A percentile compares a stretch with the other conserved stretches of the same genome.
phyloP scores from a whole-genome alignment of 2,329 filamentous ascomycete genomes.

The Stagonosporopsis chrysanthemi region DNA sequence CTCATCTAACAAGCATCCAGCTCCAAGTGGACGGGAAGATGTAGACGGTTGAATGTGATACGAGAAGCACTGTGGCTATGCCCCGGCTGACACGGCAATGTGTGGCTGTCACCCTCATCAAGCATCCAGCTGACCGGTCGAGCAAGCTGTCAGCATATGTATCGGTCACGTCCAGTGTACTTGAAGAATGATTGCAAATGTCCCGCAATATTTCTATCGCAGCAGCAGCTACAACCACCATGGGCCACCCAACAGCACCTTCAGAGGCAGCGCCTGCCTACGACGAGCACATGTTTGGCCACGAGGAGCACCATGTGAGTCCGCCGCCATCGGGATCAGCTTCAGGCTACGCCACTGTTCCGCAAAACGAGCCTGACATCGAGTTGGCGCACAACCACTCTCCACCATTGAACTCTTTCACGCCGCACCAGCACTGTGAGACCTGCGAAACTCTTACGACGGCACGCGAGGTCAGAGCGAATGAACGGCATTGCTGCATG shows the following conservation, averaged over 20 bases:
- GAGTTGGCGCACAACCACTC: slow-evolving; percentile 12
- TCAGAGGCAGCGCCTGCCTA: slow-evolving; percentile 14
- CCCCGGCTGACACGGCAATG: slow-evolving; percentile 9
- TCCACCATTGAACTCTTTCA: background rate
- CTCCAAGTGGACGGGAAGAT: background rate
- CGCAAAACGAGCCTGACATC: slow-evolving; percentile 9
- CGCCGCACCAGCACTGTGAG: slow-evolving; percentile 14
- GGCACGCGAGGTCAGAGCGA: slow-evolving; percentile 7
- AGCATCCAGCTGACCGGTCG: slow-evolving; percentile 9
- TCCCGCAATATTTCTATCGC: slow-evolving; percentile 5
- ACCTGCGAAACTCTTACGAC: slow-evolving; percentile 16
- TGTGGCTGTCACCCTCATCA: background rate
- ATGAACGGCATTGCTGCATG: slow-evolving; percentile 8
- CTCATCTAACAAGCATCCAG: background rate
- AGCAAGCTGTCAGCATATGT: background rate
- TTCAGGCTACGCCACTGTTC: slow-evolving; percentile 4
- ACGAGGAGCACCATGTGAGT: background rate
- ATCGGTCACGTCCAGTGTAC: background rate
- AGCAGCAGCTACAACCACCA: background rate
- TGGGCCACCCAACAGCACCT: slow-evolving; percentile 6
- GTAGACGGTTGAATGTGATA: background rate
- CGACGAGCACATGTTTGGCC: slow-evolving; percentile 3
- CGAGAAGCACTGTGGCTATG: slow-evolving; percentile 7
- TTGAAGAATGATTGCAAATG: background rate
- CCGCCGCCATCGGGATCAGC: background rate